phyloP scores from a whole-genome alignment of 1,139 yeast genomes.

The Pichia sp. region DNA sequence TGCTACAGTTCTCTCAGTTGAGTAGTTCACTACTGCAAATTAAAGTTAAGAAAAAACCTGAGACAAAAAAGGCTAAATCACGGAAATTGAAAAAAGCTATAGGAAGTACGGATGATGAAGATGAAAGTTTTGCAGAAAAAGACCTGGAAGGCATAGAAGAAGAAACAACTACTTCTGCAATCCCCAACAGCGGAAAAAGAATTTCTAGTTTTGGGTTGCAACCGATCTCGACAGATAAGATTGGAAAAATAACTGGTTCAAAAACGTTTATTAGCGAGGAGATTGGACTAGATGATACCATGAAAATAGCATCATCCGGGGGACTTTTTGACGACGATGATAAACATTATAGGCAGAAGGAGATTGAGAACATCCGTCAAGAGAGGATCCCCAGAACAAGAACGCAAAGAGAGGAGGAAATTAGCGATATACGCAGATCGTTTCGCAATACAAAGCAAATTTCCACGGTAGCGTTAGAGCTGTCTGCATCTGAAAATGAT shows the following conservation, averaged over 20 bases:
- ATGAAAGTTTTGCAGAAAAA: not conserved
- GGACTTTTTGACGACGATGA: slow-evolving; percentile 6
- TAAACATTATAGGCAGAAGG: not conserved
- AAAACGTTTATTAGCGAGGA: slow-evolving; percentile 5
- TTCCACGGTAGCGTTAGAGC: not conserved
- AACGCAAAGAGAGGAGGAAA: not conserved
- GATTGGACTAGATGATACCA: not conserved
- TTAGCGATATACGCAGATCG: not conserved
- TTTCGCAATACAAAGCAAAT: not conserved
- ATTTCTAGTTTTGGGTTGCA: slow-evolving; percentile 4
- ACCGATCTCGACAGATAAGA: slow-evolving; percentile 6
- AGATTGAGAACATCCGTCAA: not conserved
- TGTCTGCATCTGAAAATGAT: not conserved
- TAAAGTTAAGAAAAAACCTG: not conserved
- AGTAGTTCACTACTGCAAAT: not conserved
- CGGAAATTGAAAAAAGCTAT: not conserved
- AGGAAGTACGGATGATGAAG: not conserved
- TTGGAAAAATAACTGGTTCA: slow-evolving; percentile 3
- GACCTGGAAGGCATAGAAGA: not conserved
- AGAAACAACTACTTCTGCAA: not conserved
- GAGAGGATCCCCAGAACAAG: not conserved
- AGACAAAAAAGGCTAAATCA: not conserved
- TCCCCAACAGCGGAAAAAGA: not conserved
- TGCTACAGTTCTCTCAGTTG: not conserved
- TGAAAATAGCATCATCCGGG: not conserved